Conservation (phyloP, 164 flowering plant species). For the Santalum album region DNA sequence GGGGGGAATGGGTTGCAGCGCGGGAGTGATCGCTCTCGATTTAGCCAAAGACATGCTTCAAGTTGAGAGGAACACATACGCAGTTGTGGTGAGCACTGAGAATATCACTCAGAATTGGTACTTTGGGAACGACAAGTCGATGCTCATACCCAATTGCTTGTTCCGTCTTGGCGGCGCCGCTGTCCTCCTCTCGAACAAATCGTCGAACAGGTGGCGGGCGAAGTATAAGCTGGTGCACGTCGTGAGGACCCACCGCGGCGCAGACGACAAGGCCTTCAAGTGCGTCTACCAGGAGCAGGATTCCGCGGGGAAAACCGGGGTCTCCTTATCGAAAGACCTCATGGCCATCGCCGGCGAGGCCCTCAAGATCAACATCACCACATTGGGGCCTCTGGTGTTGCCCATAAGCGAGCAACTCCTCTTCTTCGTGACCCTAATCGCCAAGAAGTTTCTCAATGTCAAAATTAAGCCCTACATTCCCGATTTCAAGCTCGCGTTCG, state of each 20-base stretch:
- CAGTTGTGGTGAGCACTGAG: conserved; percentile 39
- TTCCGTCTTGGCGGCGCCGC: too few relatives aligned
- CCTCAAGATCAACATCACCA: conserved; percentile 34
- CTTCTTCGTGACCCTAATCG: conserved; percentile 25
- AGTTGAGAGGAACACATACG: conserved; percentile 25
- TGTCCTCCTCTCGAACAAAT: too few relatives aligned
- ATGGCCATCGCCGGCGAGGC: conserved; percentile 39
- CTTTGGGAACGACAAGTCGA: conserved; percentile 27
- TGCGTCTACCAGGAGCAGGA: conserved; percentile 39
- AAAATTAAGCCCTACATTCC: conserved; percentile 35
- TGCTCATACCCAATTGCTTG: too few relatives aligned
- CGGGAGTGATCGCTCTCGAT: conserved; percentile 40
- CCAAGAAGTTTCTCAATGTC: conserved; percentile 22
- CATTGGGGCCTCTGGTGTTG: conserved; percentile 37
- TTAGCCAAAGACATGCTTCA: conserved; percentile 34
- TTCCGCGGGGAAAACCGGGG: conserved; percentile 24
- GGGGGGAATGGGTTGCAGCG: conserved; percentile 50
- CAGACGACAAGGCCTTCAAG: conserved; percentile 28
- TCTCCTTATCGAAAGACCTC: conserved; percentile 33
- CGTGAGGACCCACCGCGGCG: conserved; percentile 14
- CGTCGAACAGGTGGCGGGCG: too few relatives aligned
- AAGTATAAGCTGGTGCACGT: too few relatives aligned
- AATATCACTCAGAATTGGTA: conserved; percentile 43
- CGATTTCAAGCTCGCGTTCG: conserved; percentile 36
- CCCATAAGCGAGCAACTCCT: conserved; percentile 39